Percentiles rank a stretch among this genome's conserved stretches.
Conservation (phyloP, 495 filamentous ascomycete genomes). For the Penicillium parvum region DNA sequence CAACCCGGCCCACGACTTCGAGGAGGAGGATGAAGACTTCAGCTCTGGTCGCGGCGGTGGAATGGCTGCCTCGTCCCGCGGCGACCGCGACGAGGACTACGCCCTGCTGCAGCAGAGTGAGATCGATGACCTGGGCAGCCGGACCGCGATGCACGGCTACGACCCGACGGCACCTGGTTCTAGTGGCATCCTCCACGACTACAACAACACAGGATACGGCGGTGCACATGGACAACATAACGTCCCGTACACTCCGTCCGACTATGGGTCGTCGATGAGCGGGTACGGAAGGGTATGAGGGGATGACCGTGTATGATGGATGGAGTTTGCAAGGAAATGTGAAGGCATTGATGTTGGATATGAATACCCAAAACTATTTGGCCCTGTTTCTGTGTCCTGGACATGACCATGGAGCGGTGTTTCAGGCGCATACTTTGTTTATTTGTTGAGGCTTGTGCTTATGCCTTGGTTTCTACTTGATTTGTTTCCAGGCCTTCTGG, state of each 20-base stretch:
- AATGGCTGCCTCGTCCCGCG: slow-evolving; percentile 24
- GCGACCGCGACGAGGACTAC: slow-evolving; percentile 45
- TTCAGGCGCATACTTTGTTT: slow-evolving; percentile 29
- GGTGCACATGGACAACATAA: slow-evolving; percentile 44
- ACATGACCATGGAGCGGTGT: slow-evolving; percentile 39
- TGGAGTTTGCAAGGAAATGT: slow-evolving; percentile 1
- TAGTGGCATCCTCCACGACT: slow-evolving; percentile 37
- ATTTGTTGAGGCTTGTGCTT: no score
- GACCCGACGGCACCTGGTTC: slow-evolving; percentile 35
- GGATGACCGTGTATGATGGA: background rate
- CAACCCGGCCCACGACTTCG: slow-evolving; percentile 46
- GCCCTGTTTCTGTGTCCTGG: slow-evolving; percentile 20
- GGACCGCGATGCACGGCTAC: slow-evolving; percentile 35
- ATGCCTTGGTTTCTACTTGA: no score
- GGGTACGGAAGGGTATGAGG: slow-evolving; percentile 21
- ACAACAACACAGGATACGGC: slow-evolving; percentile 44
- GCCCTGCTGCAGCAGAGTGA: slow-evolving; percentile 45
- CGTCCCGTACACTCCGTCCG: slow-evolving; percentile 20
- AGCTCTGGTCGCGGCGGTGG: slow-evolving; percentile 38
- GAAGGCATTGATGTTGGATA: slow-evolving; percentile 12
- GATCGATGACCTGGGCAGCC: slow-evolving; percentile 38
- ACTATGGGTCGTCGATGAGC: slow-evolving; percentile 21
- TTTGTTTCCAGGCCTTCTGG: no score
- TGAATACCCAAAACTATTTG: slow-evolving; percentile 23
- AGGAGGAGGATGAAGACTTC: slow-evolving; percentile 48